Evolutionary conservation across 2,329 filamentous ascomycete species (phyloP), one percentile per base, ranked within the genome.

Genomic region (Colletotrichum caudatum): DNA sequence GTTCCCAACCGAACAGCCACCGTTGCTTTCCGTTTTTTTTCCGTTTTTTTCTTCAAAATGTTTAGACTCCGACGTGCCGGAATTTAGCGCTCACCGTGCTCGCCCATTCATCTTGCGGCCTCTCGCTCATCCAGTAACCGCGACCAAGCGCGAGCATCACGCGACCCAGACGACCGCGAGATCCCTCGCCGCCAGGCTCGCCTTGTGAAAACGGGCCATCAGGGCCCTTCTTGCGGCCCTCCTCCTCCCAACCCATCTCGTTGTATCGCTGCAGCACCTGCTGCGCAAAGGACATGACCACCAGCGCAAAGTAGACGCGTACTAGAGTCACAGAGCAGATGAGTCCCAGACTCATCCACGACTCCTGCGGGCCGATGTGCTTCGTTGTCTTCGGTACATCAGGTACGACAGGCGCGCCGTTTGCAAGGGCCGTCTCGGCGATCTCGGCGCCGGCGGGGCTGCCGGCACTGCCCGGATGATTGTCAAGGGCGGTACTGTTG

Each of bases 251-350:
- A 26, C 67, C 69, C 60, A 46, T 61, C 46, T 63, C 74, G 16
- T 72, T 73, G 65, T 74, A 64, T 12, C 75, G 72, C 75, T 91
- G 90, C 61, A 98, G 83, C 18, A 93, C 91, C 78, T 91, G 89
- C 74, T 94, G 89, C 4, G 95, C 94, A 80, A 93, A 96, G 8
- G 93, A 90, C 82, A 97, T 90, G 80, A 97, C 90, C 65, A 98
- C 88, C 48, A 97, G 84, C 75, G 93, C 90, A 76, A 97, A 95
- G 83, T 98, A 98, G 39, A 94, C 81, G 39, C 95, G 88, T 51
- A 97, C 85, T 16, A 92, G 84, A 82, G 92, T 97, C 74, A 97
- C 88, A 2, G 87, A 81, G 41, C 88, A 87, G 72, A 97, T 93
- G 65, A 97, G 86, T 14, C 91, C 84, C 80, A 98, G 92, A 81